Evolutionary conservation across 768 basidiomycete species (phyloP), one percentile per base, ranked within the genome.

Genomic region (Fistulinella prunicolor): DNA sequence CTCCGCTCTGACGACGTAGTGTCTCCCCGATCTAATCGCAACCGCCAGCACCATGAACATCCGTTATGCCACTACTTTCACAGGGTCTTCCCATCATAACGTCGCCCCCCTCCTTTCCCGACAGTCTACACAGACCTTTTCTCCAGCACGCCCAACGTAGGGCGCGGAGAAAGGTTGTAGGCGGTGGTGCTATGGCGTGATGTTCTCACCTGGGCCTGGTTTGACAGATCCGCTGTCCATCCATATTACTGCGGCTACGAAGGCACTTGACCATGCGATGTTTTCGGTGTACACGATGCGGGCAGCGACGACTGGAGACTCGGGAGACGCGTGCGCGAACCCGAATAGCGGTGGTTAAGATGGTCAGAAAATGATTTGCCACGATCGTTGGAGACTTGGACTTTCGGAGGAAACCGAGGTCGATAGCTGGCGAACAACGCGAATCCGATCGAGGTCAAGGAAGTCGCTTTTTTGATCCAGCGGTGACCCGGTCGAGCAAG

Each of bases 61-160:
- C 34, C 30, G 6, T 21, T 8, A 20, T 1, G 20, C 29, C 35
- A 44, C 32, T 24, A 37, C 13, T 44, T 40, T 13, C 1, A 30
- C 9, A 28, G 19, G n/a, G 14, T 9, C 13, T 28, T 19, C 20
- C 20, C 9, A 28, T 38, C 17, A 19, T 23, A 6, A 42, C 23
- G 38, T 22, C 28, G 19, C 22, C 16, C 5, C 9, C 42, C 16
- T 28, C 17, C 1, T n/a, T 13, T 6, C 17, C 26, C 10, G 16
- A 30, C 21, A 57, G 49, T 49, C 49, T 38, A 42, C 38, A 44
- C 17, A 42, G 32, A 5, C 51, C 37, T 45, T 30, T 7, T 58
- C 56, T 54, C 56, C 34, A 54, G 55, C 22, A 37, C 40, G 51
- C 56, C 56, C 51, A 54, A 44, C 32, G 23, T 30, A 45, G 51